These are phyloP conservation scores for Coprinopsis sp. DNA, from an alignment of 768 basidiomycete genomes.

Conservation along the genomic window DNA sequence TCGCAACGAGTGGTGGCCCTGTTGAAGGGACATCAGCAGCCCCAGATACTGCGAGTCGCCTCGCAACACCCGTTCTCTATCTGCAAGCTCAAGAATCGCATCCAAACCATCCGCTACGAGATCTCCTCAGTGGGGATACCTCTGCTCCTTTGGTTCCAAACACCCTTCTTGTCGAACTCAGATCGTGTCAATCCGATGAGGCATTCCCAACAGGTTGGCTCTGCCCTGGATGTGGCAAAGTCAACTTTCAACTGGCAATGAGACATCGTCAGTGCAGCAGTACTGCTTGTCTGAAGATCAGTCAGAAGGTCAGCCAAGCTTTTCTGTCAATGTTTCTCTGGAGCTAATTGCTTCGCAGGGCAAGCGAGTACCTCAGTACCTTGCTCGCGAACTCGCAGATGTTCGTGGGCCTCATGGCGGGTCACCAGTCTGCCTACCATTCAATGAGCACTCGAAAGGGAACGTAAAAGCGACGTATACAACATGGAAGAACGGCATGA, in stretches of 20 bases:
- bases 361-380: conserved; percentile 17
- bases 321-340: background rate
- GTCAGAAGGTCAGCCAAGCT: too few relatives aligned
- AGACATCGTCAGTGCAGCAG: conserved; percentile 45
- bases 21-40: background rate
- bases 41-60: conserved; percentile 2
- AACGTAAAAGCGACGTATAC: conserved; percentile 9
- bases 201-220: conserved; percentile 45
- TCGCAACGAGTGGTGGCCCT: background rate
- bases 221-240: conserved; percentile 42
- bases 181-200: conserved; percentile 24
- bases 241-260: conserved; percentile 43
- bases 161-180: conserved; percentile 25
- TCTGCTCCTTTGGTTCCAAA: conserved; percentile 26
- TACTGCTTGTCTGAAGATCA: conserved; percentile 22
- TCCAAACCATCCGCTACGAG: conserved; percentile 22
- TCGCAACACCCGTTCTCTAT: conserved; percentile 16
- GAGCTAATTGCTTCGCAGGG: conserved; percentile 13
- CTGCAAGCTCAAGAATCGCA: conserved; percentile 16
- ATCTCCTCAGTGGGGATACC: conserved; percentile 18
- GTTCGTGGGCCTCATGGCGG: conserved; percentile 34
- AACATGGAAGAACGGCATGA: conserved; percentile 29
- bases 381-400: conserved; percentile 22
- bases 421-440: conserved; percentile 27
- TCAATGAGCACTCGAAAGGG: conserved; percentile 22